Base-by-base conservation (phyloP, 2,329 filamentous ascomycete genomes). In the Tolypocladium tundrense region DNA sequence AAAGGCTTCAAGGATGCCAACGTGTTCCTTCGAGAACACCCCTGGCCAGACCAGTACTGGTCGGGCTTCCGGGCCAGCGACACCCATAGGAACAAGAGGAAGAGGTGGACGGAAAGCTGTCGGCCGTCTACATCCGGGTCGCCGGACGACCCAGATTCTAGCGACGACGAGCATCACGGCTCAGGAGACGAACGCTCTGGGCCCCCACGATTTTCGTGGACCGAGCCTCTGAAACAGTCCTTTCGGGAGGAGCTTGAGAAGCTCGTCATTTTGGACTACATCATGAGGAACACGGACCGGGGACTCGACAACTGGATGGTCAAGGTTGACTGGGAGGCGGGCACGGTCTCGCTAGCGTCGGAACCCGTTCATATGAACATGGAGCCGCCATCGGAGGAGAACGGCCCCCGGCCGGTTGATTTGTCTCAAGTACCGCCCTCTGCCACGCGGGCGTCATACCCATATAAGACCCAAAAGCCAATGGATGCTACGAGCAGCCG, bases 251-350 rank as follows among this genome's bases (percentile, higher is more conserved):
- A 97, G 74, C 80, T 99, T 53, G 94, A 99, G 75, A 97, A 97
- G 73, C 79, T 99, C 9, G 95, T 99, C 27, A 96, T 99, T 67
- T 74, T 99, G 63, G 94, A 99, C 73, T 99, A 99, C 70, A 96
- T 99, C 62, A 99, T 99, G 94, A 85, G 94, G 59, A 99, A 99
- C 69, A 99, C 94, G 1, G 94, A 99, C 71, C 84, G 94, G 73
- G 94, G 94, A 1, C 78, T 97, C 58, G 94, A 99, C 71, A 99
- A 99, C 67, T 99, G 94, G 94, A 99, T 99, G 94, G 91, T 99
- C 69, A 94, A 91, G 72, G 90, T 99, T 39, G 92, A 99, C 71
- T 90, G 86, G 80, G 83, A 91, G 65, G 86, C 83, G 3, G 85
- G 94, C 67, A 83, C 88, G 66, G 93, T 94, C 14, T 90, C 88